Evolutionary conservation across 2,329 filamentous ascomycete genomes (phyloP).

Genomic region (Hypoxylon sp.): DNA sequence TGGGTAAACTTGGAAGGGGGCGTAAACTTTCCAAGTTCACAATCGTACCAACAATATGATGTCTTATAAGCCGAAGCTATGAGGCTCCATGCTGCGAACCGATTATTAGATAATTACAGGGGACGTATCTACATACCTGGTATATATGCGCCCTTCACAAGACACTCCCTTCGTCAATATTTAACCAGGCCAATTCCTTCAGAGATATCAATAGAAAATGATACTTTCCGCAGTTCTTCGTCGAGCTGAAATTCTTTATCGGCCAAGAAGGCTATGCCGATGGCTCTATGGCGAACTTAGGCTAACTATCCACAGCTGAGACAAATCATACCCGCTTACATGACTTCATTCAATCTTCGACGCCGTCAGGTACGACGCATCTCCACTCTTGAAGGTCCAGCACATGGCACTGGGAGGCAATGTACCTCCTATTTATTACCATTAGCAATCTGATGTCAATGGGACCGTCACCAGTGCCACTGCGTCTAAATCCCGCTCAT

Average conservation of each 20-base stretch:
- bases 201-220: not conserved
- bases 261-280: not conserved
- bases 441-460: not conserved
- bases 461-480: not conserved
- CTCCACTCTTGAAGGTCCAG: not conserved
- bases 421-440: not conserved
- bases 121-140: not conserved
- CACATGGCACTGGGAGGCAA: not conserved
- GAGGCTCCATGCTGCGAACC: not conserved
- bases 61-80: not conserved
- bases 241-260: not conserved
- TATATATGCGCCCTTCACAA: not conserved
- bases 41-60: not conserved
- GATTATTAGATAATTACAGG: not conserved
- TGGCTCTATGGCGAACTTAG: not conserved
- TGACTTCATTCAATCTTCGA: slow-evolving; percentile 5
- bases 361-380: not conserved
- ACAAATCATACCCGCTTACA: not conserved
- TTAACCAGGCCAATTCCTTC: not conserved
- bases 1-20: not conserved
- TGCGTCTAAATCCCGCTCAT: not conserved
- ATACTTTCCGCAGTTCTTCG: not conserved
- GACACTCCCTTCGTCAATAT: not conserved
- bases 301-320: slow-evolving; percentile 13
- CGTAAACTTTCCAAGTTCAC: not conserved